Evolutionary conservation across 441 rosid species (phyloP).

Genomic region (Arabidopsis lyrata): DNA sequence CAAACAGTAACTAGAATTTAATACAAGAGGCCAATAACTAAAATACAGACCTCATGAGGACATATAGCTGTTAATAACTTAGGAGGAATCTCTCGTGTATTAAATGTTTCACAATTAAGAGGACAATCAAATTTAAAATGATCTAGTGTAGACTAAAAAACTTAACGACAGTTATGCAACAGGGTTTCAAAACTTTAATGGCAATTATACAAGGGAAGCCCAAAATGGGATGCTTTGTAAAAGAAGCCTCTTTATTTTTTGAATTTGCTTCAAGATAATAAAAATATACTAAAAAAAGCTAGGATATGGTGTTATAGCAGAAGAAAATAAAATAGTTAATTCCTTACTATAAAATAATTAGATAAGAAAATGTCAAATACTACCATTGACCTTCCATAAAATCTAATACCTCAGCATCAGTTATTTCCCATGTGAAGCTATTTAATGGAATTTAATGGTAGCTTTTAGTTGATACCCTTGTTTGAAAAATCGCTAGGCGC

Average conservation of each 20-base stretch:
- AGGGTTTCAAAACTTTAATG: background rate
- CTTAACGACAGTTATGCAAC: background rate
- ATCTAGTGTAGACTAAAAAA: background rate
- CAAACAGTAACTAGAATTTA: background rate
- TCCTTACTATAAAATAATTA: background rate
- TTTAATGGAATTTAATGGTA: slow-evolving; percentile 42
- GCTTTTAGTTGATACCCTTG: slow-evolving; percentile 39
- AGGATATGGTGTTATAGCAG: background rate
- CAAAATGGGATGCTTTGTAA: slow-evolving; percentile 8
- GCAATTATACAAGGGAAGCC: slow-evolving; percentile 16
- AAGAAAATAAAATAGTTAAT: background rate
- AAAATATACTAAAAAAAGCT: background rate
- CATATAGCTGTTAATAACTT: slow-evolving; percentile 35
- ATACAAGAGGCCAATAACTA: slow-evolving; percentile 32
- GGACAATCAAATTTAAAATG: slow-evolving; percentile 23
- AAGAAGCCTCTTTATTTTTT: background rate
- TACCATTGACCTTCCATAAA: slow-evolving; percentile 42
- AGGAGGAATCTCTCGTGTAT: slow-evolving; percentile 19
- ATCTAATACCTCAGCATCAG: slow-evolving; percentile 42
- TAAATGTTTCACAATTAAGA: slow-evolving; percentile 30
- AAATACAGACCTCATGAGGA: slow-evolving; percentile 26
- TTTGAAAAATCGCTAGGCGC: too few species aligned
- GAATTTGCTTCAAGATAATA: background rate
- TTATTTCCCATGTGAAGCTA: slow-evolving; percentile 45
- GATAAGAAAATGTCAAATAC: slow-evolving; percentile 30